These are phyloP conservation scores for Emergomyces orientalis DNA, from an alignment of 2,329 filamentous ascomycete genomes.

Conservation along the genomic window DNA sequence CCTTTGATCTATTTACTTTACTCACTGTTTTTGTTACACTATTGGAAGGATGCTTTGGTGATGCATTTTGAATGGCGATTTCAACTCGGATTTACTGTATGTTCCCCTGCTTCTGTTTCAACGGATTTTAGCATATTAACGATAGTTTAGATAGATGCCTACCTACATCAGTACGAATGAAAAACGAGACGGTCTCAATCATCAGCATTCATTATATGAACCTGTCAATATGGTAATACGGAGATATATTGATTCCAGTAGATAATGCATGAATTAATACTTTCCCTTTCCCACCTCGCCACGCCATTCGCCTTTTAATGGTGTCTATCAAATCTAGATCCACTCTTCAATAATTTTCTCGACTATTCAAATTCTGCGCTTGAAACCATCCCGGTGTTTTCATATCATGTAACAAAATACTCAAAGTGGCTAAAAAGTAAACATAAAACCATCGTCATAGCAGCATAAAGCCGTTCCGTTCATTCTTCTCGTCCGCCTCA, in stretches of 20 bases:
- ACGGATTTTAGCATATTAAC: not conserved
- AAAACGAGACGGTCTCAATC: not conserved
- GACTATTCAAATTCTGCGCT: too few species aligned
- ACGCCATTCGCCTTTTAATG: too few species aligned
- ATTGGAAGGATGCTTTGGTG: not conserved
- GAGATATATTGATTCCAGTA: too few species aligned
- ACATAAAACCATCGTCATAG: not conserved
- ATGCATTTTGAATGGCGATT: not conserved
- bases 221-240: too few species aligned
- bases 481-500: not conserved
- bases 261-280: too few species aligned
- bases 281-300: too few species aligned
- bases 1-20: not conserved
- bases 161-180: not conserved
- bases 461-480: not conserved
- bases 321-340: too few species aligned
- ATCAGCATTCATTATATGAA: not conserved
- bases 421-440: not conserved
- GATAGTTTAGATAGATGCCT: not conserved
- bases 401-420: not conserved
- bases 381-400: too few species aligned
- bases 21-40: not conserved
- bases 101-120: not conserved
- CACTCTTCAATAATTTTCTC: too few species aligned
- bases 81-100: not conserved